phyloP scores from a whole-genome alignment of 2,329 filamentous ascomycete genomes.

The Amphichorda felina region DNA sequence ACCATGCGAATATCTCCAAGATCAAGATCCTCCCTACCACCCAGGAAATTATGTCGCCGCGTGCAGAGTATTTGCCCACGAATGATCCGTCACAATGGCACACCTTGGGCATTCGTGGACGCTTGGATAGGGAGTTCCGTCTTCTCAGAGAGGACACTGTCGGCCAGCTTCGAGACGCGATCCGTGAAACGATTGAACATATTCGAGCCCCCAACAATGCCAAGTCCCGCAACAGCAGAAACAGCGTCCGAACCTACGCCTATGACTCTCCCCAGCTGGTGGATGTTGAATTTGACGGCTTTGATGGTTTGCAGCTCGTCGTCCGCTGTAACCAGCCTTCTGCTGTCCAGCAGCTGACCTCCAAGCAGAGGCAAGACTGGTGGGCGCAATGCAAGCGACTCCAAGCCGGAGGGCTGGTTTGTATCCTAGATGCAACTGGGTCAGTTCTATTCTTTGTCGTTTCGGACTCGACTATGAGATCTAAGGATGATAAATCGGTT shows the following conservation, averaged over 20 bases:
- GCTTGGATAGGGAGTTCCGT: constrained; percentile 43
- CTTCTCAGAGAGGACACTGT: constrained; percentile 43
- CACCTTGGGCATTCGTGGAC: constrained; percentile 26
- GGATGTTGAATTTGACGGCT: constrained; percentile 20
- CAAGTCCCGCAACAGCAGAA: constrained; percentile 7
- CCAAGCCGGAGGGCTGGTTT: too few species aligned
- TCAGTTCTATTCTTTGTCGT: too few species aligned
- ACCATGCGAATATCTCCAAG: constrained; percentile 28
- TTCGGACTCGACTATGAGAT: too few species aligned
- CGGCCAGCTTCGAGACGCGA: constrained; percentile 25
- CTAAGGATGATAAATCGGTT: too few species aligned
- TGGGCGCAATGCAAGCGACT: too few species aligned
- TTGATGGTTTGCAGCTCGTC: constrained; percentile 29
- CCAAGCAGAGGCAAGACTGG: too few species aligned
- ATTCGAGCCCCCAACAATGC: constrained; percentile 13
- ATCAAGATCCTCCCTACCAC: constrained; percentile 37
- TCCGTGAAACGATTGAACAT: too few species aligned
- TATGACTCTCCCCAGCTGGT: constrained; percentile 16
- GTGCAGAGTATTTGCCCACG: constrained; percentile 30
- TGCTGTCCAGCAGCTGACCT: too few species aligned
- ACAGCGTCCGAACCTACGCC: constrained; percentile 11
- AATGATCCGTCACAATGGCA: constrained; percentile 23
- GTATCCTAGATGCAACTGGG: too few species aligned
- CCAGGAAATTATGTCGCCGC: constrained; percentile 29
- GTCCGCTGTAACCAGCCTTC: constrained; percentile 33